Evolutionary conservation across 805 yeast genomes (phyloP).

Genomic region (Kockiozyma suomiensis): DNA sequence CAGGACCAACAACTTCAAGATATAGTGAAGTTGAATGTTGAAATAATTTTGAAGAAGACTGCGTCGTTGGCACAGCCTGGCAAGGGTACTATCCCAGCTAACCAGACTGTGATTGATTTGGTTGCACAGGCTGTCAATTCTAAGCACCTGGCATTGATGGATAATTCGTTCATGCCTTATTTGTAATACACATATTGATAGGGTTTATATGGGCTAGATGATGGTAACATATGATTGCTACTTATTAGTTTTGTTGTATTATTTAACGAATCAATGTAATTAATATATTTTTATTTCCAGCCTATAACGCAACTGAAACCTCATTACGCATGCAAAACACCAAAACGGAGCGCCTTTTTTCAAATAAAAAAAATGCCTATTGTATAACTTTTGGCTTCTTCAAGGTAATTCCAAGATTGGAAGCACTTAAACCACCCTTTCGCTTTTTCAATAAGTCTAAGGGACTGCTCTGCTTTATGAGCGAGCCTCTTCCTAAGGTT

Average conservation of each 20-base stretch:
- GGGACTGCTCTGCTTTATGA: conserved; percentile 8
- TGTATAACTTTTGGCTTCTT: conserved; percentile 23
- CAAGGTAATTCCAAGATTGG: conserved; percentile 22
- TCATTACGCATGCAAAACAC: neutral
- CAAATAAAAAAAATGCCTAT: neutral
- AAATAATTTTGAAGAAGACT: conserved; percentile 76
- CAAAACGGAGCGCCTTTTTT: neutral
- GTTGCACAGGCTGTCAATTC: conserved; percentile 96
- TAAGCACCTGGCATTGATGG: conserved; percentile 86
- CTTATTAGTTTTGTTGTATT: neutral
- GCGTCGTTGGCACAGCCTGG: conserved; percentile 71
- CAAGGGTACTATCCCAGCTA: conserved; percentile 65
- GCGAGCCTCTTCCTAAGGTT: neutral
- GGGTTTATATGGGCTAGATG: too few relatives aligned
- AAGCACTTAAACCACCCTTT: conserved; percentile 1
- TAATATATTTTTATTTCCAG: neutral
- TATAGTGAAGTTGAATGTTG: conserved; percentile 86
- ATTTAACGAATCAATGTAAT: neutral
- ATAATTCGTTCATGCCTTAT: conserved; percentile 94
- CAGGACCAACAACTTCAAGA: conserved; percentile 84
- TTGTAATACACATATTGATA: conserved; percentile 47
- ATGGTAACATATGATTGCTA: too few relatives aligned
- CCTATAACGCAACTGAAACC: too few relatives aligned
- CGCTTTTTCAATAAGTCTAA: conserved; percentile 25
- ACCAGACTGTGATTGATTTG: conserved; percentile 86